Evolutionary conservation across 306 rosid species (phyloP).

Genomic region (Glycine soja): DNA sequence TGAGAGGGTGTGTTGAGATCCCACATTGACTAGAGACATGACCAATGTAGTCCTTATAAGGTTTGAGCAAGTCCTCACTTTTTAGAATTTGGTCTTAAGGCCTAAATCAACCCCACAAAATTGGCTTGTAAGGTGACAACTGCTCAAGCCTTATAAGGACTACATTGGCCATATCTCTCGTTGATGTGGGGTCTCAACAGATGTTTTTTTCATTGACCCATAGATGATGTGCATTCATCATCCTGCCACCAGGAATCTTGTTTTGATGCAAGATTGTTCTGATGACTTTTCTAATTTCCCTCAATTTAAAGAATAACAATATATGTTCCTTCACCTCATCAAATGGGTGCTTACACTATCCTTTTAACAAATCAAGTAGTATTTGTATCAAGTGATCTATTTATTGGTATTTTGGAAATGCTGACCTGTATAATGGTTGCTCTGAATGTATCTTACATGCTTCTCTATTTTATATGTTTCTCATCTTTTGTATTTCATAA

Average conservation of each 20-base stretch:
- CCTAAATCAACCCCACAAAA: not conserved
- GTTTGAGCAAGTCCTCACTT: not conserved
- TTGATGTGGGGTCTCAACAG: not conserved
- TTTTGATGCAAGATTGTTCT: slow-evolving; percentile 12
- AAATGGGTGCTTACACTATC: not conserved
- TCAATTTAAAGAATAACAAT: slow-evolving; percentile 19
- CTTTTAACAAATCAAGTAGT: not conserved
- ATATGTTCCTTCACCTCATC: not conserved
- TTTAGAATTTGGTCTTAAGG: not conserved
- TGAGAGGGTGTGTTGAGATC: not conserved
- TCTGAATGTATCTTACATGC: slow-evolving; percentile 35
- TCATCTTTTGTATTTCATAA: slow-evolving; percentile 23
- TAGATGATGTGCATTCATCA: slow-evolving; percentile 10
- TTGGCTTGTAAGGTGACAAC: not conserved
- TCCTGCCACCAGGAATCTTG: slow-evolving; percentile 6
- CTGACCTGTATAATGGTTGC: slow-evolving; percentile 36
- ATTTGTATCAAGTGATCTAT: slow-evolving; percentile 37
- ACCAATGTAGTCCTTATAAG: not conserved
- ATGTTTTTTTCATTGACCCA: slow-evolving; percentile 17
- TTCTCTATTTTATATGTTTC: slow-evolving; percentile 20
- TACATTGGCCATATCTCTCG: not conserved
- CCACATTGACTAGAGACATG: not conserved
- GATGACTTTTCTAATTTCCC: slow-evolving; percentile 20
- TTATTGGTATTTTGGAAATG: slow-evolving; percentile 36
- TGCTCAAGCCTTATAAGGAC: not conserved